These are phyloP conservation scores for Spathaspora girioi DNA, from an alignment of 805 yeast species.

Conservation along the genomic window DNA sequence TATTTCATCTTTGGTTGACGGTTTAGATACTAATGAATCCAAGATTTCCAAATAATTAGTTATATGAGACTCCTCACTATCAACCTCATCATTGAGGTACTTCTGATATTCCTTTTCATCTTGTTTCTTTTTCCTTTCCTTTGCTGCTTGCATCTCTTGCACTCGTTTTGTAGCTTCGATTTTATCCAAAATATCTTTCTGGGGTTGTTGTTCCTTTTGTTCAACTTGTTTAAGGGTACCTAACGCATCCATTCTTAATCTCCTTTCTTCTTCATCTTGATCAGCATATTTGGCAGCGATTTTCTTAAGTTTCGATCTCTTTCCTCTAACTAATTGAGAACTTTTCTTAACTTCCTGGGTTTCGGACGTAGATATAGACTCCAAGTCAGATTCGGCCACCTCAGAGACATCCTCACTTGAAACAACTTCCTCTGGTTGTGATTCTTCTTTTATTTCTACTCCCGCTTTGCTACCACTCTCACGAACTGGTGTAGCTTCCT, in stretches of 20 bases:
- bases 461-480: not conserved
- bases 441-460: not conserved
- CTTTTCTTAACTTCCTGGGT: constrained; percentile 7
- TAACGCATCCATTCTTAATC: constrained; percentile 68
- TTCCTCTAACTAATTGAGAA: constrained; percentile 66
- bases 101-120: constrained; percentile 43
- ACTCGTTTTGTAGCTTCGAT: constrained; percentile 19
- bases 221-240: constrained; percentile 73
- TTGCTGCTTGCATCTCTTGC: constrained; percentile 28
- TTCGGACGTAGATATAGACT: not conserved
- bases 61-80: constrained; percentile 27
- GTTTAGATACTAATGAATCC: constrained; percentile 44
- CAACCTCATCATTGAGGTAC: constrained; percentile 34
- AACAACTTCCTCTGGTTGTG: not conserved
- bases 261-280: constrained; percentile 88
- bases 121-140: constrained; percentile 43
- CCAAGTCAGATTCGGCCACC: not conserved
- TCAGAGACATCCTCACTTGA: constrained; percentile 1
- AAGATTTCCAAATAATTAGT: constrained; percentile 39
- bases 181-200: constrained; percentile 16
- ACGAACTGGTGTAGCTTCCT: not conserved
- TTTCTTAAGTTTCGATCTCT: constrained; percentile 78
- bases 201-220: constrained; percentile 15
- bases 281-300: constrained; percentile 80
- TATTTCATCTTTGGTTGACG: constrained; percentile 48